phyloP scores from a whole-genome alignment of 106 monocot genomes.

The Chionographis japonica region DNA sequence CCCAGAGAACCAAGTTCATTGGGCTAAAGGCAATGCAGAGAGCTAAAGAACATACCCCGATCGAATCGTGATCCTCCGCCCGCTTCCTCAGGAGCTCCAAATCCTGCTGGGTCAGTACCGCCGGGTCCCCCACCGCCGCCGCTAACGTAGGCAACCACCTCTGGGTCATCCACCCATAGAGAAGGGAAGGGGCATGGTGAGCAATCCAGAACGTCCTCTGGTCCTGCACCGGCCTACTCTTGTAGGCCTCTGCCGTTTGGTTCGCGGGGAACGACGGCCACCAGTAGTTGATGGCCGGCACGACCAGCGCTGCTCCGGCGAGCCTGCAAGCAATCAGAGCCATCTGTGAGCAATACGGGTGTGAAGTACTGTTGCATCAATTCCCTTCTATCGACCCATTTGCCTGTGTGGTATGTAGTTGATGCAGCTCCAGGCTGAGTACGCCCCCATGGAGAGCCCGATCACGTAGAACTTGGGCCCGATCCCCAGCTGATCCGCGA shows the following conservation, averaged over 20 bases:
- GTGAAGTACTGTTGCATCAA: no score
- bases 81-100: constrained; percentile 11
- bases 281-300: constrained; percentile 37
- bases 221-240: constrained; percentile 7
- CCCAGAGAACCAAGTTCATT: no score
- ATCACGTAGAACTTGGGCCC: constrained; percentile 39
- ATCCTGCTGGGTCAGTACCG: constrained; percentile 17
- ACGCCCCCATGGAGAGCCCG: constrained; percentile 43
- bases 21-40: no score
- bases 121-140: constrained; percentile 1
- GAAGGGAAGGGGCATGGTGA: constrained; percentile 29
- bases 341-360: not conserved
- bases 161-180: constrained; percentile 41
- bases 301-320: constrained; percentile 33
- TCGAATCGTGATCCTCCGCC: not conserved
- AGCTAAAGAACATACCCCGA: constrained; percentile 6
- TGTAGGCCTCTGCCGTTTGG: constrained; percentile 12
- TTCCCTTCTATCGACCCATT: no score
- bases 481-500: constrained; percentile 40
- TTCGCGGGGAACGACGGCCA: constrained; percentile 37
- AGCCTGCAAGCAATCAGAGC: constrained; percentile 18
- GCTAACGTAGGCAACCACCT: constrained; percentile 20
- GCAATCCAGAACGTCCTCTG: constrained; percentile 33
- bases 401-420: constrained; percentile 54
- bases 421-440: constrained; percentile 38